Evolutionary conservation across 2,329 filamentous ascomycete species (phyloP), one percentile per base, ranked within the genome.

Genomic region (Ascomycota sp.): DNA sequence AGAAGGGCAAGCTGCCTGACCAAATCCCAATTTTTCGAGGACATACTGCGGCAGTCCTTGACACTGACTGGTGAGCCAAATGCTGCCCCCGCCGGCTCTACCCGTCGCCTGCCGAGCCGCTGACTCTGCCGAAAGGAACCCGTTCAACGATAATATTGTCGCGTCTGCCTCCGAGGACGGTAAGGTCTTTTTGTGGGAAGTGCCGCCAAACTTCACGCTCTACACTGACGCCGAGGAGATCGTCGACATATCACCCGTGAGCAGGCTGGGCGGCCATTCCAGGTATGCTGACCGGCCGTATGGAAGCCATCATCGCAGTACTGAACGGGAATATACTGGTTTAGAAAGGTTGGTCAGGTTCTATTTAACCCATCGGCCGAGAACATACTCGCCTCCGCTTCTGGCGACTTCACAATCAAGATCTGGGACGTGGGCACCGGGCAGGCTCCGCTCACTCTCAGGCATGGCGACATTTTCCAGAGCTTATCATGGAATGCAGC

Each of bases 291-390:
- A 17, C 23, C 23, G 8, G 7, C 25, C 25, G 7, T 19, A 8
- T n/a, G 10, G 11, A 20, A 20, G 10, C 3, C 22, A 1, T 20
- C 10, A n/a, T 20, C 9, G 25, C 8, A 17, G 8, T 17, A 8
- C 25, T 27, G 25, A 27, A n/a, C n/a, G n/a, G n/a, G n/a, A n/a
- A n/a, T n/a, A n/a, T n/a, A n/a, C n/a, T n/a, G n/a, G n/a, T 17
- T 31, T 50, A 91, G 86, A 56, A 98, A 98, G 58, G 82, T 98
- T 38, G 89, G 89, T 36, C 89, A 98, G 54, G 86, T 98, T 40
- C 70, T 94, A 32, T 98, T 95, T 67, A 95, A 98, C 59, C 85
- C 89, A 30, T 74, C 86, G 25, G 89, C 89, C 44, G 83, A 93
- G 50, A 92, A 91, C 54, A 76, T 98, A 41, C 76, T 98, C 30